A percentile compares a stretch with the other conserved stretches of the same genome.
phyloP scores from a whole-genome alignment of 768 basidiomycete genomes.

The Rhizopogon vulgaris region DNA sequence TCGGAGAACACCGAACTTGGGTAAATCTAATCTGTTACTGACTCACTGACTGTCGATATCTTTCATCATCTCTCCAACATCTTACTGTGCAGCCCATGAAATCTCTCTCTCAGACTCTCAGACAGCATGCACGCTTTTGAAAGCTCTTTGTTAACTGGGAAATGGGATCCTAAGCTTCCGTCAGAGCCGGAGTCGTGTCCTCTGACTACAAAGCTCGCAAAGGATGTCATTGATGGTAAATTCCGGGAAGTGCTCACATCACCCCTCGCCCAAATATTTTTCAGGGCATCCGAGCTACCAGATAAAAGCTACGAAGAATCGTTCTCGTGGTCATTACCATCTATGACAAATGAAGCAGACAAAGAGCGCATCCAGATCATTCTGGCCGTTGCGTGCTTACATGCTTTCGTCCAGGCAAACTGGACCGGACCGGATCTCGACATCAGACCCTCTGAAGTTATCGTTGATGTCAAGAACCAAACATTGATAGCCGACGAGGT shows the following conservation, averaged over 20 bases:
- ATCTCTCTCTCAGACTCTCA: neutral
- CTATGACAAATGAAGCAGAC: conserved; percentile 30
- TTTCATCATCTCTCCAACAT: neutral
- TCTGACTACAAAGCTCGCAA: conserved; percentile 33
- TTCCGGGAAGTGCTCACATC: conserved; percentile 51
- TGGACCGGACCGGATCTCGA: conserved; percentile 93
- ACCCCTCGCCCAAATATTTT: conserved; percentile 34
- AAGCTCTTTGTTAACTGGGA: conserved; percentile 50
- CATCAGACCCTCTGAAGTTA: conserved; percentile 38
- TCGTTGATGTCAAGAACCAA: conserved; percentile 29
- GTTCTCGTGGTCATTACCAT: conserved; percentile 24
- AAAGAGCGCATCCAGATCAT: conserved; percentile 54
- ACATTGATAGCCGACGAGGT: conserved; percentile 34
- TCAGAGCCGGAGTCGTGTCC: conserved; percentile 17
- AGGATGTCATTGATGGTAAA: conserved; percentile 52
- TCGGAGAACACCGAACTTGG: too few relatives aligned
- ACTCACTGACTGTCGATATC: too few relatives aligned
- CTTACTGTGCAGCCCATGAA: neutral
- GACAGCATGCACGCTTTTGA: conserved; percentile 34
- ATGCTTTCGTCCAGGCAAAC: conserved; percentile 88
- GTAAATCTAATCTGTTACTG: too few relatives aligned
- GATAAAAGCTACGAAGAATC: conserved; percentile 34
- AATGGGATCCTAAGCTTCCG: conserved; percentile 28
- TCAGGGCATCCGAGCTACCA: conserved; percentile 29
- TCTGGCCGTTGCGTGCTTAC: conserved; percentile 73